A percentile compares a stretch with the other conserved stretches of the same genome.
phyloP scores from a whole-genome alignment of 176 grass and related monocot genomes.

The Eleusine coracana region DNA sequence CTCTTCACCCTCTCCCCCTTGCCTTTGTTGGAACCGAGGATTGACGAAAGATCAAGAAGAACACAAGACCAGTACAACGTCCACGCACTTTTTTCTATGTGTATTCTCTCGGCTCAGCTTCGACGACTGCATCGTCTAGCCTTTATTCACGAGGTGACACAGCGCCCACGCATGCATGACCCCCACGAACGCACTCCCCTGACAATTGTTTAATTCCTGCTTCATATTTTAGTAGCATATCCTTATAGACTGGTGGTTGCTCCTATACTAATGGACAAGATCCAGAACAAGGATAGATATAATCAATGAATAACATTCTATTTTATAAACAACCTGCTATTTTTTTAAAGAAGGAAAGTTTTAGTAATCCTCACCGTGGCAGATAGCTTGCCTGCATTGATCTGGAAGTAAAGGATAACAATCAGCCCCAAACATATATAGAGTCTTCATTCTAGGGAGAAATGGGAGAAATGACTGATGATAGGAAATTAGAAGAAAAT shows the following conservation, averaged over 20 bases:
- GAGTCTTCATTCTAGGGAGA: neutral
- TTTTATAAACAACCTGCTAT: too few species aligned
- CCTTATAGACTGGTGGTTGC: neutral
- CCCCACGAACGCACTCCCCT: too few species aligned
- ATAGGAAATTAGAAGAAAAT: neutral
- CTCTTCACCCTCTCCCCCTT: too few species aligned
- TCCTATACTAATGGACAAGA: conserved; percentile 1
- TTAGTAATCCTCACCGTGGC: conserved; percentile 49
- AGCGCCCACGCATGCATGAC: too few species aligned
- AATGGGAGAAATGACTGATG: neutral
- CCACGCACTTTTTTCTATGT: too few species aligned
- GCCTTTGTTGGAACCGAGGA: too few species aligned
- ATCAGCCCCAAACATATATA: conserved; percentile 16
- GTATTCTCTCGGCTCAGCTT: too few species aligned
- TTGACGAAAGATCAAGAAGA: too few species aligned
- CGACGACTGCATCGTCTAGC: too few species aligned
- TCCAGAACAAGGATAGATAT: neutral
- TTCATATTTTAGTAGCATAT: conserved; percentile 19
- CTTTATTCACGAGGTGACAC: too few species aligned
- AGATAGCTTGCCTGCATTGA: conserved; percentile 59
- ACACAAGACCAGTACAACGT: too few species aligned
- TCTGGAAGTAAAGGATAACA: conserved; percentile 41
- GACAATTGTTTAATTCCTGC: neutral
- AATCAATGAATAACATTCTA: neutral
- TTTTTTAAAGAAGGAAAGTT: too few species aligned